Evolutionary conservation across 2,329 filamentous ascomycete species (phyloP), one percentile per base, ranked within the genome.

Genomic region (Neonectria neomacrospora): DNA sequence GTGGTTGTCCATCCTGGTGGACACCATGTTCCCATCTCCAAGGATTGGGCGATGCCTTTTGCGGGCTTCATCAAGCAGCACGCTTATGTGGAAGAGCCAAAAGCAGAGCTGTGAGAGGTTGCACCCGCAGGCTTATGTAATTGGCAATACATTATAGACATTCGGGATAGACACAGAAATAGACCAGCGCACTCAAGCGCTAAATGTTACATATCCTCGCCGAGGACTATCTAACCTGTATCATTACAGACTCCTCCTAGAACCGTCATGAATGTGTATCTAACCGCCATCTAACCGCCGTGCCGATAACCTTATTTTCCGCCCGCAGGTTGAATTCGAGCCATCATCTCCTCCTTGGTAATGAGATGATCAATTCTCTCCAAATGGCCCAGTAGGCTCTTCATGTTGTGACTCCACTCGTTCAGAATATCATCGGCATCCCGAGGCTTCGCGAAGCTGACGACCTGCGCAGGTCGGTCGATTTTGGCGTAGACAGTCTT

Each of bases 281-380:
- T 64, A 68, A 32, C 34, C 51, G 50, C 55, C 58, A 53, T 73
- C 64, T 67, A 68, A 54, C 55, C 58, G 47, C 57, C 22, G 58
- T 54, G 44, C 32, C 39, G 32, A 42, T 34, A 64, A 50, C 28
- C 72, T 69, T 77, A 77, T 74, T 78, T 74, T 58, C 78, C 76
- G 63, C 77, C 78, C 53, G 80, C 81, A 6, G 93, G 93, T 79
- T 96, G 91, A 74, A 99, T 98, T 63, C 94, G 88, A 42, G 96
- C 96, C 96, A 99, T 99, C 96, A 99, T 99, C 85, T 99, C 96
- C 82, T 99, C 96, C 86, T 98, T 98, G 58, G 96, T 99, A 75
- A 99, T 99, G 74, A 99, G 85, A 79, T 99, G 96, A 77, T 99
- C 96, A 65, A 99, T 96, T 67, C 94, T 87, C 85, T 97, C 94